Conservation (phyloP, 148 eudicot species). For the Salicornia ramosissima region DNA sequence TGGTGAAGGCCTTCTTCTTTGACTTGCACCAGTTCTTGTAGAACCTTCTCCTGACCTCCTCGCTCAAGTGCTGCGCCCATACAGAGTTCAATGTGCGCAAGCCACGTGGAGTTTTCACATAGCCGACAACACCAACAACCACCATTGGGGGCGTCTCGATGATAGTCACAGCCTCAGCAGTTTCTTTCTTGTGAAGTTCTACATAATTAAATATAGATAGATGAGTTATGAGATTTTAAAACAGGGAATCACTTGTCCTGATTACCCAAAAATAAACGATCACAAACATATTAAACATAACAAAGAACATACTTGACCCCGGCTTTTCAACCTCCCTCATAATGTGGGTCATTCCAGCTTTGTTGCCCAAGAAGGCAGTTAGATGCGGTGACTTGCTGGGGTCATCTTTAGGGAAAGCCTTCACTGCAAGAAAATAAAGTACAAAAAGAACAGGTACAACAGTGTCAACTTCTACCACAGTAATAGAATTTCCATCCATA, state of each 20-base stretch:
- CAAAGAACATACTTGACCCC: slow-evolving; percentile 56
- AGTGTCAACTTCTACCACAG: too few species aligned
- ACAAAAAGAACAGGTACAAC: too few species aligned
- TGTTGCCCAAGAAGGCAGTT: slow-evolving; percentile 78
- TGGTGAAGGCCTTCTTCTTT: slow-evolving; percentile 81
- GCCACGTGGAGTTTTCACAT: slow-evolving; percentile 75
- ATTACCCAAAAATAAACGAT: neutral
- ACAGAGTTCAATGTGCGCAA: slow-evolving; percentile 75
- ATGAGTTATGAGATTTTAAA: too few species aligned
- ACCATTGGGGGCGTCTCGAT: slow-evolving; percentile 78
- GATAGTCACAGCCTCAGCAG: slow-evolving; percentile 78
- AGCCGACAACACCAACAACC: slow-evolving; percentile 66
- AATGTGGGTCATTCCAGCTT: slow-evolving; percentile 85
- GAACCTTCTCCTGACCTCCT: slow-evolving; percentile 68
- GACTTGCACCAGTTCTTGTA: slow-evolving; percentile 87
- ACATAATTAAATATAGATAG: neutral
- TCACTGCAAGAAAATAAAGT: slow-evolving; percentile 40
- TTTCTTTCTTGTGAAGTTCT: slow-evolving; percentile 87
- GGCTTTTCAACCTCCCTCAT: slow-evolving; percentile 80
- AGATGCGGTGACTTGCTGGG: slow-evolving; percentile 59
- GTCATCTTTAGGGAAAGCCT: slow-evolving; percentile 79
- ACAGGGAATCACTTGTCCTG: too few species aligned
- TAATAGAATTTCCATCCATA: too few species aligned
- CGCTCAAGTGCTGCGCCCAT: slow-evolving; percentile 75
- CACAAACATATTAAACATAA: too few species aligned